phyloP scores from a whole-genome alignment of 257 asterid genomes.

The Rehmannia glutinosa region DNA sequence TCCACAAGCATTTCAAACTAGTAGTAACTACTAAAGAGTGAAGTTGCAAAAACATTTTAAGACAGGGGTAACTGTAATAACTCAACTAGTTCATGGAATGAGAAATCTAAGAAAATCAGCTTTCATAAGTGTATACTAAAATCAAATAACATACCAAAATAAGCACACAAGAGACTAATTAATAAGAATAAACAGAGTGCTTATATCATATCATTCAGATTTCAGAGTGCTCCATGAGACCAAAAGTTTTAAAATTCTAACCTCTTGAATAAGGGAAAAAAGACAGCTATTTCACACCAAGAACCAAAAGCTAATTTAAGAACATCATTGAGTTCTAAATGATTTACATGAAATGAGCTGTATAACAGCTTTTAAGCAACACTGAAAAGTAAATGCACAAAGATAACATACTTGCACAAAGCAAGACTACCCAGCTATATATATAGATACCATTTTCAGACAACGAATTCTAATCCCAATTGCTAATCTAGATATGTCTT shows the following conservation, averaged over 20 bases:
- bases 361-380: too few species aligned
- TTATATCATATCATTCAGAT: too few species aligned
- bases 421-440: too few species aligned
- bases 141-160: background rate
- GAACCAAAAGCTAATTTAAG: background rate
- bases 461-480: too few species aligned
- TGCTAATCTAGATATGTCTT: too few species aligned
- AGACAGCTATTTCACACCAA: constrained; percentile 1
- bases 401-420: too few species aligned
- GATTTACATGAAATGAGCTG: too few species aligned
- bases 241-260: background rate
- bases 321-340: background rate
- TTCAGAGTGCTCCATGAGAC: background rate
- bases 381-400: too few species aligned
- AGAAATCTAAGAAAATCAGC: background rate
- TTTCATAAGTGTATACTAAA: too few species aligned
- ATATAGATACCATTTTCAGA: too few species aligned
- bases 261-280: too few species aligned
- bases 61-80: background rate
- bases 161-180: background rate
- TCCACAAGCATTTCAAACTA: background rate
- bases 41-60: background rate
- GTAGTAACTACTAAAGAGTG: background rate
- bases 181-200: background rate
- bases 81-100: background rate